Percentiles rank a stretch among this genome's conserved stretches.
These are phyloP conservation scores for Beta macrorhiza DNA, from an alignment of 179 eudicot species.

Conservation along the genomic window DNA sequence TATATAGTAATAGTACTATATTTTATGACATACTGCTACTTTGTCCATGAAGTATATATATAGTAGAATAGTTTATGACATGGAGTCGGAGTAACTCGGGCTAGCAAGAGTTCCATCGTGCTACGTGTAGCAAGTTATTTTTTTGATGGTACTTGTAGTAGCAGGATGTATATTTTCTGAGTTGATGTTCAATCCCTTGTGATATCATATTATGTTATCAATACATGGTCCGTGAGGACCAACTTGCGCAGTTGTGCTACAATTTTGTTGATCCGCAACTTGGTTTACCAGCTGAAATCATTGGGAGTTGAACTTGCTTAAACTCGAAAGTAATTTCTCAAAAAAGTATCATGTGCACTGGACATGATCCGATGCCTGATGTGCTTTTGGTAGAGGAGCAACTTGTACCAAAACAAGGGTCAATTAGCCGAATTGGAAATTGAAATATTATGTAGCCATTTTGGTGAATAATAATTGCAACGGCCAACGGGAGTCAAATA, in stretches of 20 bases:
- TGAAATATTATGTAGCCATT: too few species aligned
- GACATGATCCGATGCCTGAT: neutral
- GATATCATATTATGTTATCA: too few species aligned
- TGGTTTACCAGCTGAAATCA: neutral
- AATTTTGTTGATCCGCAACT: neutral
- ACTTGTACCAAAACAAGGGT: neutral
- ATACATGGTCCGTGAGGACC: neutral
- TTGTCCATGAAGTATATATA: too few species aligned
- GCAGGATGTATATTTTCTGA: neutral
- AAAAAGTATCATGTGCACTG: neutral
- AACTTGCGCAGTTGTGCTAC: neutral
- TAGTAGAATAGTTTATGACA: too few species aligned
- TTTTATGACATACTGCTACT: too few species aligned
- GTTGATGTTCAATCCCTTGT: neutral
- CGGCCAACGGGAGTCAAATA: too few species aligned
- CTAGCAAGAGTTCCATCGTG: too few species aligned
- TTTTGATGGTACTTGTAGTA: neutral
- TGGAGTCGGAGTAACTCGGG: too few species aligned
- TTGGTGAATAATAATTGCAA: too few species aligned
- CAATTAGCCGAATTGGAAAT: too few species aligned
- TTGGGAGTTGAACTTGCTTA: neutral
- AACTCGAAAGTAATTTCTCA: neutral
- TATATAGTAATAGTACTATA: neutral
- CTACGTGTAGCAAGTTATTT: too few species aligned
- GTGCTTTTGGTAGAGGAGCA: neutral